Evolutionary conservation across 108 stramenopile genomes (phyloP), one percentile per base, ranked within the genome.

Genomic region (Craspedostauros australis): DNA sequence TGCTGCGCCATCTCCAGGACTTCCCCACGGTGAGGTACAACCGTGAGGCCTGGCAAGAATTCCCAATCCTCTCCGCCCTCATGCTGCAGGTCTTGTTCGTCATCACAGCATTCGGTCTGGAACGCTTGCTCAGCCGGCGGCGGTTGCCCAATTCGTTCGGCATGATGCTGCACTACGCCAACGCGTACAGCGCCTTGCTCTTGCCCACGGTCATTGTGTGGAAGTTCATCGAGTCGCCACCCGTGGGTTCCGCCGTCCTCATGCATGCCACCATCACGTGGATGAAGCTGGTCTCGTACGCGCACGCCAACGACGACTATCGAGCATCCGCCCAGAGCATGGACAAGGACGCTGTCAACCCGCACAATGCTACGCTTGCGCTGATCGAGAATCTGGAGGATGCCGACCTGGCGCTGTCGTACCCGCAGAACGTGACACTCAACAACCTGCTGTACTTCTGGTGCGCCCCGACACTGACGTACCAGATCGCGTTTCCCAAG

Each of bases 401-500:
- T 22, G 62, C 32, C 22, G 78, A 60, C 8, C 23, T 37, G 27
- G 24, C 55, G 12, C 66, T 80, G 12, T 43, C 61, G 1, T 88
- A 88, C 57, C 86, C 86, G 26, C 43, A 55, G 68, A 65, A 57
- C 28, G 54, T 91, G 9, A 80, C 82, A 0, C 49, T 91, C 21
- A 20, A 55, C 15, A 84, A 91, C 60, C 74, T 91, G 7, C 83
- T 80, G 51, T 91, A 84, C 70, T 91, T 86, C 69, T 86, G 85
- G 89, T 68, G 76, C 27, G 85, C 89, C 11, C 89, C 89, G n/a
- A 87, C 89, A 16, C 45, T 91, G 30, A 91, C 89, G 1, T 91
- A 91, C 40, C 88, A 91, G 41, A 86, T 91, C 41, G 85, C 80
- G 0, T 91, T 84, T 51, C 88, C 88, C 5, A 64, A 69, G 51